A percentile compares a stretch with the other conserved stretches of the same genome.
These are phyloP conservation scores for Metschnikowia chrysomelidarum DNA, from an alignment of 805 yeast genomes.

Conservation along the genomic window DNA sequence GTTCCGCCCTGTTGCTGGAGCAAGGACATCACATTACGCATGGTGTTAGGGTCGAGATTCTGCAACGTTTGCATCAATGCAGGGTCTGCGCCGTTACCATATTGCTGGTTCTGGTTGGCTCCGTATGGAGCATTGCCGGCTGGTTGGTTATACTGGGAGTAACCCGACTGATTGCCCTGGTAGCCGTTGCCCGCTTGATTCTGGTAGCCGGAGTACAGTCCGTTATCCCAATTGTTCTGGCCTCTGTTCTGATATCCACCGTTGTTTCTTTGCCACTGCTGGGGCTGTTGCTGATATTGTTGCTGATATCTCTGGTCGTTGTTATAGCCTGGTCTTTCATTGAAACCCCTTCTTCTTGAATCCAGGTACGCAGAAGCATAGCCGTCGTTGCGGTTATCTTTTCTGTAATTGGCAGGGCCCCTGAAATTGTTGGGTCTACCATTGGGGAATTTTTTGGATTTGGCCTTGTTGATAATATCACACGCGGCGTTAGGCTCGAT, in stretches of 20 bases:
- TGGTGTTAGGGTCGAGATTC: conserved; percentile 31
- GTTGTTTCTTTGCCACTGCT: conserved; percentile 4
- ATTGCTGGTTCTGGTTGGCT: background rate
- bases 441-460: too few species aligned
- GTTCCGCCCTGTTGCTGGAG: conserved; percentile 21
- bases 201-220: background rate
- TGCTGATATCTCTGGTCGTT: too few species aligned
- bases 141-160: background rate
- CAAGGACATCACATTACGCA: conserved; percentile 31
- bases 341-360: conserved; percentile 7
- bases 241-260: conserved; percentile 1
- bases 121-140: conserved; percentile 1
- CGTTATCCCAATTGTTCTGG: conserved; percentile 1
- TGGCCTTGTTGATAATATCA: conserved; percentile 48
- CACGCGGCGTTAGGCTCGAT: conserved; percentile 68
- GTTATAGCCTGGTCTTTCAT: background rate
- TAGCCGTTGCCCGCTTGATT: conserved; percentile 1
- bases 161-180: conserved; percentile 2
- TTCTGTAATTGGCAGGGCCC: too few species aligned
- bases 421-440: too few species aligned
- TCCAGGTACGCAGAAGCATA: too few species aligned
- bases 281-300: conserved; percentile 2
- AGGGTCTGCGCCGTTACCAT: conserved; percentile 5
- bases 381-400: too few species aligned
- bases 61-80: conserved; percentile 21